Percentiles rank a stretch among this genome's conserved stretches.
phyloP scores from a whole-genome alignment of 345 rosid species.

The Hypericum perforatum region DNA sequence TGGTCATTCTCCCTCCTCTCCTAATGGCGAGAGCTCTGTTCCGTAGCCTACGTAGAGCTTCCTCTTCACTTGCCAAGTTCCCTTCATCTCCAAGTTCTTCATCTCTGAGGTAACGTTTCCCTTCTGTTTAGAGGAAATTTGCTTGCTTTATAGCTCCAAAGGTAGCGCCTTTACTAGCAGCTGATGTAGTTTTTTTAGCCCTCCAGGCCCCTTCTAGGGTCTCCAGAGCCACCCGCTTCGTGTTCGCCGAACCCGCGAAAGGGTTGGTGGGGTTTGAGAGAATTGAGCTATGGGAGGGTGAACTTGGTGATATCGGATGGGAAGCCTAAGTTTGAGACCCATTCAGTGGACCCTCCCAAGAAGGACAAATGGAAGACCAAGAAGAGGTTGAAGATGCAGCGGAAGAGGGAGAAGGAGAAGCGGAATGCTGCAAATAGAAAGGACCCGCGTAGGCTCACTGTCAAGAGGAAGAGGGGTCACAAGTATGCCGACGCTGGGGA shows the following conservation, averaged over 20 bases:
- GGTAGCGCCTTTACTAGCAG: not conserved
- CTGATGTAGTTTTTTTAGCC: not conserved
- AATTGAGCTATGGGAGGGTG: conserved; percentile 52
- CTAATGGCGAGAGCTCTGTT: not conserved
- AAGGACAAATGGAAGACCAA: conserved; percentile 74
- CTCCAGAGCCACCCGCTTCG: conserved; percentile 2
- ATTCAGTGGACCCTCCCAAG: conserved; percentile 66
- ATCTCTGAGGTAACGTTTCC: conserved; percentile 11
- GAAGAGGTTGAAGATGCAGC: conserved; percentile 60
- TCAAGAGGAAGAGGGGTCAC: conserved; percentile 51
- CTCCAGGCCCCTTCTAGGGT: conserved; percentile 8
- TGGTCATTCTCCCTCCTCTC: too few species aligned
- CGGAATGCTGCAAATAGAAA: conserved; percentile 74
- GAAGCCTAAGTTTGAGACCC: conserved; percentile 77
- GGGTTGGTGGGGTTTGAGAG: conserved; percentile 31
- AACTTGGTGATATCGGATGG: conserved; percentile 77
- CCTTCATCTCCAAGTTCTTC: not conserved
- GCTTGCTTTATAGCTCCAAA: not conserved
- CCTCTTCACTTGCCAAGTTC: conserved; percentile 12
- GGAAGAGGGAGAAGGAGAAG: conserved; percentile 67
- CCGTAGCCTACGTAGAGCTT: conserved; percentile 9
- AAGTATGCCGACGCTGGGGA: conserved; percentile 73
- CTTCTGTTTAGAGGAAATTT: not conserved
- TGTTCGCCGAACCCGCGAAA: conserved; percentile 8
- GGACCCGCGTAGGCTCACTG: conserved; percentile 65